These are phyloP conservation scores for Suillus alpinus DNA, from an alignment of 768 basidiomycete species.

Conservation along the genomic window DNA sequence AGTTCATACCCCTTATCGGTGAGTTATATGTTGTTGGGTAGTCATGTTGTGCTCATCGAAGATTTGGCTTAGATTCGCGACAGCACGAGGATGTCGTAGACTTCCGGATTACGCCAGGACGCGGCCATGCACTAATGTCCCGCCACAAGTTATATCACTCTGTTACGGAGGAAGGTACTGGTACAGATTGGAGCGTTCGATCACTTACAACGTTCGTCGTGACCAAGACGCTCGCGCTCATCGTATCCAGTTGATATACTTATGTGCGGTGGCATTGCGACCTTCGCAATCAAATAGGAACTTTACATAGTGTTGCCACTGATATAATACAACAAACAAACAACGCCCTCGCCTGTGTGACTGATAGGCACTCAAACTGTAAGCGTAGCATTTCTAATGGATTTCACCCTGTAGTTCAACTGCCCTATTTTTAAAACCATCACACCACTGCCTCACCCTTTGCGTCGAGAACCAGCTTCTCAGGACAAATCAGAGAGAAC, in stretches of 20 bases:
- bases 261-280: background rate
- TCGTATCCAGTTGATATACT: background rate
- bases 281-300: background rate
- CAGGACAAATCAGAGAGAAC: constrained; percentile 49
- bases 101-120: background rate
- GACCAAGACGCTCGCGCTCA: background rate
- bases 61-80: background rate
- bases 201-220: background rate
- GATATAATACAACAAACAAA: background rate
- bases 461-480: constrained; percentile 43
- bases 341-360: background rate
- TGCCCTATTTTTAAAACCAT: background rate
- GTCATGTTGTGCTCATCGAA: background rate
- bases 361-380: background rate
- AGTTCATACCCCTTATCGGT: background rate
- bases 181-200: background rate
- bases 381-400: background rate
- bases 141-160: too few relatives aligned
- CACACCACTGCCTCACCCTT: background rate
- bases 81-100: too few relatives aligned
- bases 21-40: background rate
- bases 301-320: background rate
- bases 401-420: background rate
- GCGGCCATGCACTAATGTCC: background rate
- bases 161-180: background rate